These are phyloP conservation scores for Pseudoscleropodium purum DNA, from an alignment of 225 moss, liverwort and hornwort species.

Conservation along the genomic window DNA sequence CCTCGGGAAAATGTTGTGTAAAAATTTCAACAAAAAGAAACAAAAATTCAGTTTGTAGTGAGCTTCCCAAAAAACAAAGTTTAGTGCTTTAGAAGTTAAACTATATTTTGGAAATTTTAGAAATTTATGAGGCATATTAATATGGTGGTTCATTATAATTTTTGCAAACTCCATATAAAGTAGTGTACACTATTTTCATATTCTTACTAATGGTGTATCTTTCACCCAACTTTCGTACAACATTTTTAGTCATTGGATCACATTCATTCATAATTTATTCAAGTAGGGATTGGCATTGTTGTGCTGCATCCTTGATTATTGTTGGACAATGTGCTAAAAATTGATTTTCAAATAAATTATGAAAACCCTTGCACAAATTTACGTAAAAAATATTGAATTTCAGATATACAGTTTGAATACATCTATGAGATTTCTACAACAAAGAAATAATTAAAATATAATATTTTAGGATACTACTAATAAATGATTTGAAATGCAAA, in stretches of 20 bases:
- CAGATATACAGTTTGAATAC: not conserved
- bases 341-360: not conserved
- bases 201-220: not conserved
- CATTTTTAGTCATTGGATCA: not conserved
- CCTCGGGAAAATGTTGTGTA: too few species aligned
- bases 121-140: not conserved
- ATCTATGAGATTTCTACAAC: not conserved
- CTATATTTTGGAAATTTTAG: too few species aligned
- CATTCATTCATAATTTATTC: not conserved
- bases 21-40: too few species aligned
- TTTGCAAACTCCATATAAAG: not conserved
- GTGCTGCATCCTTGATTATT: too few species aligned
- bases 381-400: not conserved
- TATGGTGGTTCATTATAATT: fast-evolving
- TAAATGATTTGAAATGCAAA: not conserved
- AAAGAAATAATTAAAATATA: not conserved
- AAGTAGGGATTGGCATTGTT: not conserved
- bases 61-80: too few species aligned
- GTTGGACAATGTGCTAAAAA: not conserved
- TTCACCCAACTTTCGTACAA: not conserved
- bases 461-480: not conserved
- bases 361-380: not conserved
- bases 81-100: not conserved
- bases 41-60: too few species aligned
- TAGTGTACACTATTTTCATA: not conserved